Base-by-base conservation (phyloP, 768 basidiomycete species). In the Fomitopsis pulvina region DNA sequence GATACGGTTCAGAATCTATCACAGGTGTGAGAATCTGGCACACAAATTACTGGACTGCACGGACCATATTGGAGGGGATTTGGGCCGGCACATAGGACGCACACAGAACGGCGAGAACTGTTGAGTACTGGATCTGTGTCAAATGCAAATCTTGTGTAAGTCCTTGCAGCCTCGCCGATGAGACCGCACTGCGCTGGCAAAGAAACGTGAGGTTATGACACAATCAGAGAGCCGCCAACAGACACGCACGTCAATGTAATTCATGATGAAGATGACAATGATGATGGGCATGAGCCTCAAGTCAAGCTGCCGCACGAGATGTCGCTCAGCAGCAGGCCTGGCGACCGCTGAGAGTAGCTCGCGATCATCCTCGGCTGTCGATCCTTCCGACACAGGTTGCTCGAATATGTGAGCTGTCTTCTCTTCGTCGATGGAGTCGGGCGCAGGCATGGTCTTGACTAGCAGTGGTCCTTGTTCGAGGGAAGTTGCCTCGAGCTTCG, bases 31-130 rank as follows among this genome's bases (percentile, higher is more conserved):
- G 25, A 29, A 30, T 39, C 40, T 48, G 10, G 7, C 4, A 27
- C 45, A n/a, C 34, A 6, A 5, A 7, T 30, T 26, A 52, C 51
- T n/a, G 55, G 18, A 25, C 48, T 11, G 27, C 20, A 41, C 18
- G 16, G 52, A 77, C 81, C 77, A 85, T 82, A 57, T 82, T 85
- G 0, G 78, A 82, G 0, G 83, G 83, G 47, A 85, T 74, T 55
- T 84, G 81, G 12, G 78, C 76, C 2, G 81, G 81, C 30, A 76
- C 76, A 52, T 85, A 82, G 1, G 79, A 78, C 2, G 69, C 83
- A 52, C 74, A 81, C 22, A 81, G 67, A 40, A 77, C 66, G 0
- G 79, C 78, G 12, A 81, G 63, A 21, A 79, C 65, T 2, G 74
- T 74, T 21, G 68, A 66, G 56, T 81, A 81, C 57, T 80, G 72